phyloP scores from a whole-genome alignment of 176 grass and related monocot species.

The Cymbopogon citratus region DNA sequence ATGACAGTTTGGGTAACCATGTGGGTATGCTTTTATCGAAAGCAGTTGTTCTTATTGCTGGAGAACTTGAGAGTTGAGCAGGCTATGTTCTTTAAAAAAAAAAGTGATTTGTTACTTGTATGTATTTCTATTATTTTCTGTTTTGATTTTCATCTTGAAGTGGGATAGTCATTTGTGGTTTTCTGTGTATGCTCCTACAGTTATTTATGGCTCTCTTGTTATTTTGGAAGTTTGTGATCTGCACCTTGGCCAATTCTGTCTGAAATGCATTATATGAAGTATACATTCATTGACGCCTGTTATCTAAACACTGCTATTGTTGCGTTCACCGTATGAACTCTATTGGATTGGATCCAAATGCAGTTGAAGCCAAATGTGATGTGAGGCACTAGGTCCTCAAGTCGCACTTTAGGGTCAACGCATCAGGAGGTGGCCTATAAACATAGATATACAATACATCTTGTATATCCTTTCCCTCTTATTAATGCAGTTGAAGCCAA shows the following conservation, averaged over 20 bases:
- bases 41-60: background rate
- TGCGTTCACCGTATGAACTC: background rate
- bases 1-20: background rate
- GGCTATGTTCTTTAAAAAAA: background rate
- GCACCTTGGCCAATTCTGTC: constrained; percentile 2
- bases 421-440: background rate
- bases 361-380: background rate
- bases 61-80: background rate
- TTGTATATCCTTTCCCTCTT: too few species aligned
- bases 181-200: background rate
- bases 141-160: background rate
- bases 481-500: background rate
- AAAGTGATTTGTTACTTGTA: background rate
- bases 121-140: background rate
- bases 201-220: background rate
- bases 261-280: constrained; percentile 1
- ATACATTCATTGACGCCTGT: background rate
- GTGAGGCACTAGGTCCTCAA: background rate
- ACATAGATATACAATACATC: background rate
- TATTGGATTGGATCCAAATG: background rate
- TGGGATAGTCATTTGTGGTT: background rate
- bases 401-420: background rate
- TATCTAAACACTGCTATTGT: background rate
- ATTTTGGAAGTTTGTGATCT: background rate
- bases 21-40: background rate